Base-by-base conservation (phyloP, 2,329 filamentous ascomycete species). In the Celoporthe dispersa region DNA sequence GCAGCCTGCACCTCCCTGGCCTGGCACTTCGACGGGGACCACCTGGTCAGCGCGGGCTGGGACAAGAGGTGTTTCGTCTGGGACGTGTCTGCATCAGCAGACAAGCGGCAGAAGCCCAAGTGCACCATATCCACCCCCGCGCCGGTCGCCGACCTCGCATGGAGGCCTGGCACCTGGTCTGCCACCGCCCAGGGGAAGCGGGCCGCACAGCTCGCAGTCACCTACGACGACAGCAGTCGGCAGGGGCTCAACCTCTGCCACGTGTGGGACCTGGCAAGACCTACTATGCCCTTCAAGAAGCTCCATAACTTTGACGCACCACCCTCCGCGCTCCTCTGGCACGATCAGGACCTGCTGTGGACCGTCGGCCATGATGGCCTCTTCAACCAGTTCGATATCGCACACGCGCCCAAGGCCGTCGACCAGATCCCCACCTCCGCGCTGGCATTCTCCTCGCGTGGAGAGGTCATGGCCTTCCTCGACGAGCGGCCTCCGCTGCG, bases 1-100 rank as follows among this genome's bases (percentile, higher is more conserved):
- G 88, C 86, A 72, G 82, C 86, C 0, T 88, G 87, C 74, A 83
- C 86, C 2, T 84, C 87, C 0, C 87, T 91, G 59, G 85, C 87
- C 3, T 92, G 90, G 90, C 90, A 92, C 73, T 87, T 88, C 0
- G 90, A 92, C 75, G 90, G 90, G 19, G 83, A 86, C n/a, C 88
- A 92, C 74, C 79, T 91, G 14, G 84, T 90, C 64, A 91, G 88
- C 72, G 88, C 86, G 5, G 89, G 89, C 8, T 81, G 85, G 73
- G 90, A 92, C 75, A 85, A 84, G 70, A 86, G 85, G 67, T 86
- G 89, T 53, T 84, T 90, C 74, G 86, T 91, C 7, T 92, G 90
- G 90, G 88, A 92, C 74, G 79, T 91, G 69, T 86, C 87, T 6
- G 83, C 81, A 66, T 84, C 82, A 8, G 87, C 86, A 22, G 88